Conservation (phyloP, 352 stramenopile species). For the Phytophthora pluvialis region DNA sequence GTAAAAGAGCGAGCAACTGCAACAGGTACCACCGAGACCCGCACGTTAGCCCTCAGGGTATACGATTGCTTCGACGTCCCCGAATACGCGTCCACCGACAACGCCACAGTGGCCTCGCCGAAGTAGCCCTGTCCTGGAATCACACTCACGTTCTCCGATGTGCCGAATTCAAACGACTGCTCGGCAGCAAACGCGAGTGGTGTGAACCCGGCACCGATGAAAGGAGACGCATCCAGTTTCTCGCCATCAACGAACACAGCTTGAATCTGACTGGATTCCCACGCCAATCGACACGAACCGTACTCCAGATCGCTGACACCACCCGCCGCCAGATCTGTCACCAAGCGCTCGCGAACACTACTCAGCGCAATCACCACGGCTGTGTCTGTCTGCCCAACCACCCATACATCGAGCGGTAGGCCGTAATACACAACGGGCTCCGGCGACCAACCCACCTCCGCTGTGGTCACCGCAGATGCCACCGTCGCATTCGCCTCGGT, state of each 20-base stretch:
- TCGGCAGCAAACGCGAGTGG: constrained; percentile 18
- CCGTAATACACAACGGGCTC: constrained; percentile 20
- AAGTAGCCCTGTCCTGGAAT: constrained; percentile 14
- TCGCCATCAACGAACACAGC: constrained; percentile 22
- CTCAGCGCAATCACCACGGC: constrained; percentile 6
- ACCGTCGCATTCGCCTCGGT: constrained; percentile 9
- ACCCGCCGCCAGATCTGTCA: constrained; percentile 1
- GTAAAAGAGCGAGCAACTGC: constrained; percentile 19
- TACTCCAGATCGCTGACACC: constrained; percentile 6
- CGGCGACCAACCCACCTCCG: constrained; percentile 20
- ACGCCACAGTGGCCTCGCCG: constrained; percentile 9
- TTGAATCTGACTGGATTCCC: background rate
- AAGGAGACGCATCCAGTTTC: background rate
- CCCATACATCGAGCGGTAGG: constrained; percentile 22
- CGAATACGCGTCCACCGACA: constrained; percentile 21
- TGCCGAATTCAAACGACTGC: constrained; percentile 11
- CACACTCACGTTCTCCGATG: constrained; percentile 12
- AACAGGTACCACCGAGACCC: constrained; percentile 23
- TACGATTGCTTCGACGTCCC: background rate
- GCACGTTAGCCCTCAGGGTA: constrained; percentile 14
- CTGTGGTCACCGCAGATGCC: constrained; percentile 11
- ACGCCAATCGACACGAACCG: constrained; percentile 15
- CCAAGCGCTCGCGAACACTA: constrained; percentile 11
- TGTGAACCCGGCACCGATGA: constrained; percentile 1
- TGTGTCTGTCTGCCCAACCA: constrained; percentile 13